These are phyloP conservation scores for Pythium monospermum DNA, from an alignment of 352 stramenopile species.

Conservation along the genomic window DNA sequence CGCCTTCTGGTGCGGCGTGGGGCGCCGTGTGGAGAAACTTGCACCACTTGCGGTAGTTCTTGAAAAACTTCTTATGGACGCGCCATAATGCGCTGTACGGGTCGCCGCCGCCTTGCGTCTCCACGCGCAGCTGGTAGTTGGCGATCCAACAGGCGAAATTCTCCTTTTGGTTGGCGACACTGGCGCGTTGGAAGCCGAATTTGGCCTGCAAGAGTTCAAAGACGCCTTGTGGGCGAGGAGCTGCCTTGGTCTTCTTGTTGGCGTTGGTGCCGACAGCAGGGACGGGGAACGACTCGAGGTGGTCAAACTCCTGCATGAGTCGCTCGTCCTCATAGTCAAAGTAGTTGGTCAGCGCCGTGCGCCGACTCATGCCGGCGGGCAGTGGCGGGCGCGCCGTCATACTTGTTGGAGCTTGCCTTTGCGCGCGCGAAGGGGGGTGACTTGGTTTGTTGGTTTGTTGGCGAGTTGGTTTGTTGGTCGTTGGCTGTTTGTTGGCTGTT, in stretches of 20 bases:
- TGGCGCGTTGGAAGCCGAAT: constrained; percentile 77
- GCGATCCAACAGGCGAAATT: constrained; percentile 81
- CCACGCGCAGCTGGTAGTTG: constrained; percentile 76
- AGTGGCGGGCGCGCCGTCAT: no score
- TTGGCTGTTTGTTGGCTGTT: no score
- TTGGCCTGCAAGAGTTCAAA: constrained; percentile 78
- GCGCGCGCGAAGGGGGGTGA: no score
- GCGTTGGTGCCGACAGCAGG: constrained; percentile 6
- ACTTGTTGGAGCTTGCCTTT: no score
- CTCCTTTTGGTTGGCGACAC: constrained; percentile 80
- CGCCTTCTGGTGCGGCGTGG: constrained; percentile 52
- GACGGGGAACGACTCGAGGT: constrained; percentile 59
- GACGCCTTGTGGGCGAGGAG: constrained; percentile 29
- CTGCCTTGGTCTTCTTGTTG: constrained; percentile 4
- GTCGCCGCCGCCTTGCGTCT: constrained; percentile 32
- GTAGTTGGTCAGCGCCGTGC: constrained; percentile 74
- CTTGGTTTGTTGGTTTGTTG: no score
- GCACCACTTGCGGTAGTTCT: constrained; percentile 94
- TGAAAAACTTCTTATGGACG: constrained; percentile 83
- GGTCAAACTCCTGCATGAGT: constrained; percentile 42
- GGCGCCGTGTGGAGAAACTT: constrained; percentile 86
- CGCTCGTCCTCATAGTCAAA: constrained; percentile 58
- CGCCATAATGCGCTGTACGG: constrained; percentile 43
- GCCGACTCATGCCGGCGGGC: constrained; percentile 35
- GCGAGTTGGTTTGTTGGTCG: no score